phyloP scores from a whole-genome alignment of 352 stramenopile genomes.

The Globisporangium viniferum region DNA sequence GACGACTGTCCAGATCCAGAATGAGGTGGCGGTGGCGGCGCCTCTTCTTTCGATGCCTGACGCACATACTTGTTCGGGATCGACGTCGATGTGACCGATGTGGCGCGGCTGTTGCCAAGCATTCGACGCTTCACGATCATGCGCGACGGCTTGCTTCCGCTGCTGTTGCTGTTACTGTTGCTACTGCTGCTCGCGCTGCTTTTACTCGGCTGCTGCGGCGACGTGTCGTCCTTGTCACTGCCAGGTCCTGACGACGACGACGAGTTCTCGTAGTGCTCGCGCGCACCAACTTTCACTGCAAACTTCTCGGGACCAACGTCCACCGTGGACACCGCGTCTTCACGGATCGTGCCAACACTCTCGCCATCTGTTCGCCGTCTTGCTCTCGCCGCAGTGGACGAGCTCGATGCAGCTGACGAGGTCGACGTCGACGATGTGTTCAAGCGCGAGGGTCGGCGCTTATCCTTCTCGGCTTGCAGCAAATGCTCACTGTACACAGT shows the following conservation, averaged over 20 bases:
- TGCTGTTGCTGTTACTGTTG: constrained; percentile 25
- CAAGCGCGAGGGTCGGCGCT: constrained; percentile 9
- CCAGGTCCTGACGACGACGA: constrained; percentile 42
- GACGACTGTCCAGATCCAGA: constrained; percentile 1
- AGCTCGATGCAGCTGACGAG: constrained; percentile 11
- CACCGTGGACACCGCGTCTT: constrained; percentile 6
- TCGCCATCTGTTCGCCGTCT: constrained; percentile 2
- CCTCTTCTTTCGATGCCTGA: constrained; percentile 10
- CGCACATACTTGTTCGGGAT: constrained; percentile 20
- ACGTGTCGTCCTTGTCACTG: constrained; percentile 46
- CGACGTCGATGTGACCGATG: constrained; percentile 12
- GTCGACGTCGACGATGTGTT: constrained; percentile 9
- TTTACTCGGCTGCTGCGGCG: constrained; percentile 13
- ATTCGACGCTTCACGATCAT: constrained; percentile 51
- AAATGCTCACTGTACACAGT: constrained; percentile 4
- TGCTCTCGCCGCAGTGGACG: neutral
- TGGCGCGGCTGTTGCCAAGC: constrained; percentile 23
- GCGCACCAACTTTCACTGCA: constrained; percentile 31
- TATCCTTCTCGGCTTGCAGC: constrained; percentile 6
- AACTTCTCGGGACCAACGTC: constrained; percentile 48
- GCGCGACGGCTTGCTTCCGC: constrained; percentile 38
- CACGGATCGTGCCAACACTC: constrained; percentile 9
- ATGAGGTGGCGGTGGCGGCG: neutral
- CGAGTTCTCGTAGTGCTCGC: constrained; percentile 28
- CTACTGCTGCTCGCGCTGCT: constrained; percentile 16